Conservation (phyloP, 768 basidiomycete genomes). For the Boletus eberwhitei region DNA sequence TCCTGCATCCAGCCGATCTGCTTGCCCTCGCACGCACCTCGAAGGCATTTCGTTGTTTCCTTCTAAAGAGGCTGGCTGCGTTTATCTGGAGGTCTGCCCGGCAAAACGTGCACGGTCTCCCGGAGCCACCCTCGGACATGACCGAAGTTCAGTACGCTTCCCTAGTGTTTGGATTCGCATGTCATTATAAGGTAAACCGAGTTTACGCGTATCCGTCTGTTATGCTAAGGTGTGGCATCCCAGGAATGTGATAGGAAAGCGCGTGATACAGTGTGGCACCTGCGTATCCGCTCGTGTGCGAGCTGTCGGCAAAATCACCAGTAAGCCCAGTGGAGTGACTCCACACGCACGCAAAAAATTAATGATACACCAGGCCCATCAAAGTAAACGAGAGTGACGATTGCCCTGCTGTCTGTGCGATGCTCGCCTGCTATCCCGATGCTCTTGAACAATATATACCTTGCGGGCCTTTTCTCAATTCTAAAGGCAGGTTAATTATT, state of each 20-base stretch:
- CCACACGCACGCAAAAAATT: background rate
- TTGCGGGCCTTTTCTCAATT: conserved; percentile 24
- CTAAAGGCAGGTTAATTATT: conserved; percentile 17
- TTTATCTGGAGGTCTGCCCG: conserved; percentile 35
- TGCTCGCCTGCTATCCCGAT: conserved; percentile 5
- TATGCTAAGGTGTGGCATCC: background rate
- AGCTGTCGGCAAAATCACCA: conserved; percentile 24
- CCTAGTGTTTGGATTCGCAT: conserved; percentile 46
- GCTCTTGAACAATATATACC: conserved; percentile 24
- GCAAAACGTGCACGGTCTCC: conserved; percentile 37
- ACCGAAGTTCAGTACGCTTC: conserved; percentile 49
- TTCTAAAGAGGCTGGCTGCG: conserved; percentile 32
- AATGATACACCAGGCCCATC: conserved; percentile 14
- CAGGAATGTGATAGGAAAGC: conserved; percentile 27
- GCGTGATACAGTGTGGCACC: conserved; percentile 30
- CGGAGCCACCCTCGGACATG: conserved; percentile 45
- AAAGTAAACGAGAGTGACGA: conserved; percentile 12
- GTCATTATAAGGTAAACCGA: conserved; percentile 34
- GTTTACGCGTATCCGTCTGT: background rate
- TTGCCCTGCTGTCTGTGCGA: conserved; percentile 2
- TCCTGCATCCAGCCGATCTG: conserved; percentile 44
- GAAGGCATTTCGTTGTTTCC: conserved; percentile 38
- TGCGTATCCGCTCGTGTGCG: conserved; percentile 32
- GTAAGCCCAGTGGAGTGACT: conserved; percentile 13
- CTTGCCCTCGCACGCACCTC: conserved; percentile 44